Base-by-base conservation (phyloP, 768 basidiomycete species). In the Myochromella boudieri region DNA sequence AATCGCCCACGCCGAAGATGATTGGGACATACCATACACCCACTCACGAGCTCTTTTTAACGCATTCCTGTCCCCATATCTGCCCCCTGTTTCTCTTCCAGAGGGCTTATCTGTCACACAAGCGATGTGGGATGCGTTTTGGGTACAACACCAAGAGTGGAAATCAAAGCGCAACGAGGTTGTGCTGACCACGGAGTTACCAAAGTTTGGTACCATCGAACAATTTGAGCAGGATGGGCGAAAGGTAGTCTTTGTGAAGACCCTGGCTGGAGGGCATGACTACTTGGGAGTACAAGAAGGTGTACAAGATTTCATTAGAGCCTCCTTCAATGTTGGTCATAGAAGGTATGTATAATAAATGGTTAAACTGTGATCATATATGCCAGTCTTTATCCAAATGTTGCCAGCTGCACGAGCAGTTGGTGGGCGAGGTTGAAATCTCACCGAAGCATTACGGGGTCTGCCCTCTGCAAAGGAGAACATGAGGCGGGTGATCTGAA, bases 1-100 rank as follows among this genome's bases (percentile, higher is more conserved):
- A 26, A 80, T 95, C 54, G 82, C 77, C 0, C 93, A 95, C 59
- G 82, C 91, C 42, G 69, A 77, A 59, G 74, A 93, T 60, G 93
- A 95, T 67, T 76, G 72, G 64, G 86, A 91, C 18, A 91, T 95
- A 41, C 85, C 88, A 0, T 67, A 80, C 59, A 71, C 78, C 0
- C 91, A 95, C 61, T 89, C 91, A 0, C 73, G 78, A 21, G 69
- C 73, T 0, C 76, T 95, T 18, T 92, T 94, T 62, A 72, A 87
- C 32, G 71, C 80, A 0, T 82, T 92, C 53, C 62, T 92, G 24
- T 81, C 83, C 17, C 80, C 80, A 1, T 68, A 77, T 44, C 72
- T 91, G 6, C 86, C 87, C 1, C 58, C 70, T 21, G 38, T 71
- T 11, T 54, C 59, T 2, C 47, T 62, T 8, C 69, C 70, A 4